Percentiles rank a stretch among this genome's conserved stretches.
phyloP scores from a whole-genome alignment of 805 yeast species.

The Kuraishia cidri region DNA sequence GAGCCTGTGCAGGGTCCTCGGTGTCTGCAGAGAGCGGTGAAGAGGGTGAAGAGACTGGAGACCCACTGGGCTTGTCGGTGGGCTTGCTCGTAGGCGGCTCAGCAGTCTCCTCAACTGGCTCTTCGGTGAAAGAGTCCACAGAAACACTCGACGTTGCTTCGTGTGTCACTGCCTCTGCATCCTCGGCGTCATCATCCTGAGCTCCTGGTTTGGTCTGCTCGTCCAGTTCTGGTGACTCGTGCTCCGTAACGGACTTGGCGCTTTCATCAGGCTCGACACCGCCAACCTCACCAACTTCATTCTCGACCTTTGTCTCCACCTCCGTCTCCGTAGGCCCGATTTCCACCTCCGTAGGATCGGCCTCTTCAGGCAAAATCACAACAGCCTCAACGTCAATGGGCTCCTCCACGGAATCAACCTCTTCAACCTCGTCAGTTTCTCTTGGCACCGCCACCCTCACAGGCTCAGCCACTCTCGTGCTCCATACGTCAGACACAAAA shows the following conservation, averaged over 20 bases:
- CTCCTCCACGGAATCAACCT: neutral
- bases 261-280: too few species aligned
- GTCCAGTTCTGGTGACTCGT: neutral
- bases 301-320: neutral
- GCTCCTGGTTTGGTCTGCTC: neutral
- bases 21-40: neutral
- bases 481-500: slow-evolving; percentile 2
- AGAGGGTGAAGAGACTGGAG: neutral
- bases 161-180: neutral
- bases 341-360: neutral
- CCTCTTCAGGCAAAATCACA: neutral
- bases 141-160: neutral
- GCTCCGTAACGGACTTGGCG: too few species aligned
- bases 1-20: neutral
- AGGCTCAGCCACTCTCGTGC: slow-evolving; percentile 1
- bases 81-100: neutral
- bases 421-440: slow-evolving; percentile 1
- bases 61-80: neutral
- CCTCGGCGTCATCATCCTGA: neutral
- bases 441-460: neutral
- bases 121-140: neutral
- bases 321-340: neutral
- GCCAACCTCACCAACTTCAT: neutral
- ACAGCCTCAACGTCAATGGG: neutral
- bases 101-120: neutral